These are phyloP conservation scores for Auriscalpium vulgare DNA, from an alignment of 768 basidiomycete species.

Conservation along the genomic window DNA sequence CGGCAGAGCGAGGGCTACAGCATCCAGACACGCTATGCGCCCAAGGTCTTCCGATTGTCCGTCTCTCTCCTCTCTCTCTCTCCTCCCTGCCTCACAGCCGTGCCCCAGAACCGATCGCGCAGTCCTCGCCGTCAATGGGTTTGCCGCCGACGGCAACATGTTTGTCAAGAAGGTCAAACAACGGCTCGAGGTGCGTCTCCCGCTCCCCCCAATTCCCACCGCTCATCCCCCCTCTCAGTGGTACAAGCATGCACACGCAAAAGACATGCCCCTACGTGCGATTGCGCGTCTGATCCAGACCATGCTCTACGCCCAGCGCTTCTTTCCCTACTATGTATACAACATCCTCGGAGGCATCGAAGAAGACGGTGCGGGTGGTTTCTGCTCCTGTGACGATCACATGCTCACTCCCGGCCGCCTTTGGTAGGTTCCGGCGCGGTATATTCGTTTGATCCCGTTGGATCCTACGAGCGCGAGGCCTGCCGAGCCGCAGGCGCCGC, in stretches of 20 bases:
- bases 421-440: constrained; percentile 83
- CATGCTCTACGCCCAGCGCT: constrained; percentile 91
- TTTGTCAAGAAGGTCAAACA: constrained; percentile 96
- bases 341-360: constrained; percentile 95
- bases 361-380: constrained; percentile 71
- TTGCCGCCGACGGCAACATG: constrained; percentile 95
- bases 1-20: constrained; percentile 94
- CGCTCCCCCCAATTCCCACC: neutral
- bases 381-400: constrained; percentile 4
- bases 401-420: constrained; percentile 7
- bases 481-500: constrained; percentile 96
- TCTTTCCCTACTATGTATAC: constrained; percentile 98
- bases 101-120: constrained; percentile 76
- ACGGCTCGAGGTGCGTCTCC: constrained; percentile 73
- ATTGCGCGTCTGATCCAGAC: constrained; percentile 98
- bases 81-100: constrained; percentile 2
- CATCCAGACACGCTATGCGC: constrained; percentile 96
- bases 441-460: constrained; percentile 99
- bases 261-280: constrained; percentile 93
- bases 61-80: constrained; percentile 24
- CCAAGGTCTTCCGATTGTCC: constrained; percentile 91
- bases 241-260: constrained; percentile 95
- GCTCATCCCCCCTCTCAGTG: constrained; percentile 44
- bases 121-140: constrained; percentile 92
- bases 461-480: constrained; percentile 94